These are phyloP conservation scores for Coccomyxa sp. DNA, from an alignment of 139 green algal species.

Conservation along the genomic window DNA sequence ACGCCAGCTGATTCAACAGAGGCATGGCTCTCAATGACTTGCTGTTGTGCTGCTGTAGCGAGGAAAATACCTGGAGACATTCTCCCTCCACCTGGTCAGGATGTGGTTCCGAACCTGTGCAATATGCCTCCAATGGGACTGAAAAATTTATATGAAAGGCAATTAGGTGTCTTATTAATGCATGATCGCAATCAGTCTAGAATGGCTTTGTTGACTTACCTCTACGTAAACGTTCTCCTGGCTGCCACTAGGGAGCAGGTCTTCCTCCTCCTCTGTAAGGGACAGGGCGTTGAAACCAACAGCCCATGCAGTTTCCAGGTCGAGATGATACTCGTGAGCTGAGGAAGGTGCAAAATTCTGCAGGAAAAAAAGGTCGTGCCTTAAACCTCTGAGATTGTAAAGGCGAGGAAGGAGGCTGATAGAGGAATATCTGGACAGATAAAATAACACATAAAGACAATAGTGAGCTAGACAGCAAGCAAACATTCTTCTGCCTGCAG, in stretches of 20 bases:
- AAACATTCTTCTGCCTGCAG: too few relatives aligned
- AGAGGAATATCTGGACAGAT: too few relatives aligned
- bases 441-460: too few relatives aligned
- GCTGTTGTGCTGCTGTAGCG: background rate
- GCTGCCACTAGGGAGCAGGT: constrained; percentile 35
- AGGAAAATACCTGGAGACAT: constrained; percentile 23
- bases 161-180: background rate
- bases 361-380: too few relatives aligned
- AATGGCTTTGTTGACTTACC: background rate
- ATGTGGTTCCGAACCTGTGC: constrained; percentile 66
- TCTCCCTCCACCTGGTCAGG: constrained; percentile 29
- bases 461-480: too few relatives aligned
- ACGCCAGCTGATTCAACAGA: background rate
- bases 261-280: constrained; percentile 34
- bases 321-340: background rate
- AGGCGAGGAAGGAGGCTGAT: too few relatives aligned
- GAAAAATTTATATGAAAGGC: constrained; percentile 19
- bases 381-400: too few relatives aligned
- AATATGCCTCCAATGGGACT: constrained; percentile 49
- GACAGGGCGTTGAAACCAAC: constrained; percentile 29
- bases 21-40: too few relatives aligned
- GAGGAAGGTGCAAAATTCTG: too few relatives aligned
- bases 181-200: background rate
- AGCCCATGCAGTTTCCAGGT: constrained; percentile 30
- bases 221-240: constrained; percentile 34